These are phyloP conservation scores for Lichtheimia ornata DNA, from an alignment of 371 early-diverging fungal species.

Conservation along the genomic window DNA sequence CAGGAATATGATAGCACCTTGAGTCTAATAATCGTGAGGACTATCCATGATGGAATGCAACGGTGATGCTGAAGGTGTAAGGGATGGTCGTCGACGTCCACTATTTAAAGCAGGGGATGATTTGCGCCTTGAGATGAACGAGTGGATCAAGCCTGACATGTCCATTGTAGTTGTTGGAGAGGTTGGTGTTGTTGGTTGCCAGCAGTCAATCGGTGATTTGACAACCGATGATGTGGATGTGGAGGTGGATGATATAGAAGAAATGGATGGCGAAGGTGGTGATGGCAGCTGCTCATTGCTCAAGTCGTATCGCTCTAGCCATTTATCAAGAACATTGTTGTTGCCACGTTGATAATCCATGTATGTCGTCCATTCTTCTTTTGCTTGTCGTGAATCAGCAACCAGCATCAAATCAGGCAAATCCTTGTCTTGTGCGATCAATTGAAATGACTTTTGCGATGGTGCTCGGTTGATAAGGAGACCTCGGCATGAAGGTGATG, in stretches of 20 bases:
- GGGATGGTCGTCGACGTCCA: too few species aligned
- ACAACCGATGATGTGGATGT: constrained; percentile 3
- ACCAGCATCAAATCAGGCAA: constrained; percentile 12
- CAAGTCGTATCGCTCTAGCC: constrained; percentile 23
- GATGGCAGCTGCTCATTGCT: constrained; percentile 3
- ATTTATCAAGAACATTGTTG: constrained; percentile 21
- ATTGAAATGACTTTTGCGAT: constrained; percentile 9
- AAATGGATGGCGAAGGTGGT: not conserved
- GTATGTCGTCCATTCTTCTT: constrained; percentile 15
- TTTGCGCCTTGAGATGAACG: too few species aligned
- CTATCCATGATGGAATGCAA: too few species aligned
- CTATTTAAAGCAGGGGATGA: too few species aligned
- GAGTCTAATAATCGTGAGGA: too few species aligned
- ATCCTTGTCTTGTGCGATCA: constrained; percentile 9
- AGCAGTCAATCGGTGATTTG: too few species aligned
- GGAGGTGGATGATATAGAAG: not conserved
- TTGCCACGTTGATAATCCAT: not conserved
- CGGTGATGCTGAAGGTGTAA: too few species aligned
- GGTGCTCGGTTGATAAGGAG: too few species aligned
- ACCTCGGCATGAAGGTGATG: constrained; percentile 2
- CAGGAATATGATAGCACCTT: too few species aligned
- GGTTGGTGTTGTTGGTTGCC: too few species aligned
- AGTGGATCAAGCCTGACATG: too few species aligned
- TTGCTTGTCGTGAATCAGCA: constrained; percentile 14
- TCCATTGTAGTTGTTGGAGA: too few species aligned